Base-by-base conservation (phyloP, 1,139 yeast genomes). In the Candida mesenterica region DNA sequence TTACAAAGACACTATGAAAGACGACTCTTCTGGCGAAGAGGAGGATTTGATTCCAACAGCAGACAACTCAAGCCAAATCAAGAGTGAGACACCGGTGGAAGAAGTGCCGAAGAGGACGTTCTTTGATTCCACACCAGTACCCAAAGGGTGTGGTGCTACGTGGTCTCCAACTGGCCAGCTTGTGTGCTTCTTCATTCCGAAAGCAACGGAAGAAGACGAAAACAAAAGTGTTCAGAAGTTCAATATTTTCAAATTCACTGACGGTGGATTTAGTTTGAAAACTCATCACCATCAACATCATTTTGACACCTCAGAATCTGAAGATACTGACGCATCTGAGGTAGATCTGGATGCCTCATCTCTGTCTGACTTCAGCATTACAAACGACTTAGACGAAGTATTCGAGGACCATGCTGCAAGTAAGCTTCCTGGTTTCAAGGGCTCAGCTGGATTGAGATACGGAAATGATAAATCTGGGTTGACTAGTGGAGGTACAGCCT, bases 121-220 rank as follows among this genome's bases (percentile, higher is more conserved):
- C 12, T 76, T 80, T 49, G 96, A 88, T 51, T 81, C 89, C 25
- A 87, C 96, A 0, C 97, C 97, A 0, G 72, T 89, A 3, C 96
- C 97, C 0, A 88, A 86, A 53, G 95, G 92, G 3, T 89, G 96
- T 64, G 96, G 97, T 7, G 96, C 95, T 0, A 68, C 78, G 0
- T 89, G 97, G 96, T 72, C 94, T 0, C 74, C 78, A 12, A 74
- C 78, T 2, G 97, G 97, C 0, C 78, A 77, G 42, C 65, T 89
- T 37, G 82, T 89, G 1, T 86, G 96, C 52, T 89, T 90, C 50
- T 88, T 87, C 59, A 75, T 81, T n/a, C 79, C 83, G 0, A 77
- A 76, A 38, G 55, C 54, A 12, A 65, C 61, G 22, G 43, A 55
- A 45, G 57, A 64, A 45, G 59, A 59, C 41, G 59, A 61, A 28